These are phyloP conservation scores for Blastobotrys attinorum DNA, from an alignment of 805 yeast species.

Conservation along the genomic window DNA sequence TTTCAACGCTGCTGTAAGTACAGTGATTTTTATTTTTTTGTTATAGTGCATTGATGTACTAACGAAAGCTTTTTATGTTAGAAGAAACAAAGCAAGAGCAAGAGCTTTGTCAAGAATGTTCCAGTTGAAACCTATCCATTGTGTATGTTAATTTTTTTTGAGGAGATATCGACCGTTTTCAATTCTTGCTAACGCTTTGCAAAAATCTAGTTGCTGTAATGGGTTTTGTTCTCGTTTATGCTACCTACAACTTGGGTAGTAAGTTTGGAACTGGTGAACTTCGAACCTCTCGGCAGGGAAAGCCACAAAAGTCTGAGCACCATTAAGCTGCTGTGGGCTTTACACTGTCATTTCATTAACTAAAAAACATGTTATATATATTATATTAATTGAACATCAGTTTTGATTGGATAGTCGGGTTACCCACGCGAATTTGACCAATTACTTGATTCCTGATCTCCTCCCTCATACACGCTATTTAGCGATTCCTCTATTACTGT, in stretches of 20 bases:
- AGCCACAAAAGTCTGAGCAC: slow-evolving; percentile 8
- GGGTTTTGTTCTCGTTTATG: slow-evolving; percentile 21
- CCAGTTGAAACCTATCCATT: slow-evolving; percentile 28
- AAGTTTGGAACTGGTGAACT: slow-evolving; percentile 19
- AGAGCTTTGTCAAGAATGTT: slow-evolving; percentile 10
- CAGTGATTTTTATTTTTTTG: not conserved
- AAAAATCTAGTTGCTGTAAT: slow-evolving; percentile 18
- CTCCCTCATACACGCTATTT: no score
- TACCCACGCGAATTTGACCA: no score
- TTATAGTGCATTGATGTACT: not conserved
- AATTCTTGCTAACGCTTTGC: not conserved
- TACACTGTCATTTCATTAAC: no score
- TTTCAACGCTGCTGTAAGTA: slow-evolving; percentile 21
- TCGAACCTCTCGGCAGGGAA: slow-evolving; percentile 21
- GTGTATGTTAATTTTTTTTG: slow-evolving; percentile 17
- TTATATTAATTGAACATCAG: slow-evolving; percentile 9
- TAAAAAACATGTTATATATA: slow-evolving; percentile 3
- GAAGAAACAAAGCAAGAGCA: slow-evolving; percentile 2
- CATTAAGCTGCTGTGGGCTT: no score
- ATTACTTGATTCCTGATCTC: no score
- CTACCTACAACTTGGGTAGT: slow-evolving; percentile 16
- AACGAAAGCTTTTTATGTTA: not conserved
- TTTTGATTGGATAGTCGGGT: no score
- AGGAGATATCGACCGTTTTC: not conserved
- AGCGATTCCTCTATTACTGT: no score